A percentile compares a stretch with the other conserved stretches of the same genome.
Evolutionary conservation across 495 filamentous ascomycete genomes (phyloP).

Genomic region (Hyaloscypha bicolor): DNA sequence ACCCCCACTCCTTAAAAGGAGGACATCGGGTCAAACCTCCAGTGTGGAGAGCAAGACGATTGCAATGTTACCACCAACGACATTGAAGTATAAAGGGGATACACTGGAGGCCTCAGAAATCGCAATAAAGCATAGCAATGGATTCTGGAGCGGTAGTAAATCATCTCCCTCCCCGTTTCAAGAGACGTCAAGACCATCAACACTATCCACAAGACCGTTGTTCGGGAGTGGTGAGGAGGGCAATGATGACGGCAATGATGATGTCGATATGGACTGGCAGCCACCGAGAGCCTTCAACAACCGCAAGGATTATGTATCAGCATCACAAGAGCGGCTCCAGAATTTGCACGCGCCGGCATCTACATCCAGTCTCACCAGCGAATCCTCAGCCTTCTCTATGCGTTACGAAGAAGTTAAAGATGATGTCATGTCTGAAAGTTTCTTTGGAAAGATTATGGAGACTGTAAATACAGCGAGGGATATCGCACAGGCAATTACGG

Average conservation of each 20-base stretch:
- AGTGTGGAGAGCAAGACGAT: constrained; percentile 81
- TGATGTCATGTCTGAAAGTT: constrained; percentile 49
- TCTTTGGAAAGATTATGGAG: constrained; percentile 85
- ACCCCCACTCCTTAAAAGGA: constrained; percentile 28
- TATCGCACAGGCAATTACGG: constrained; percentile 94
- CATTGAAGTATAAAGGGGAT: constrained; percentile 83
- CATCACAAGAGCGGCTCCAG: constrained; percentile 36
- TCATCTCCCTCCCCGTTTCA: constrained; percentile 58
- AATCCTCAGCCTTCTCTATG: constrained; percentile 82
- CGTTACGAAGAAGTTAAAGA: constrained; percentile 77
- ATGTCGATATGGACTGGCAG: constrained; percentile 57
- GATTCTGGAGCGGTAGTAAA: constrained; percentile 43
- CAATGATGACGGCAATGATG: too few species aligned
- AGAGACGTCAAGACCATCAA: constrained; percentile 75
- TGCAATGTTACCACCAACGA: constrained; percentile 88
- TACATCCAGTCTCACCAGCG: constrained; percentile 36
- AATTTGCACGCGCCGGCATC: constrained; percentile 25
- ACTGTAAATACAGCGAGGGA: constrained; percentile 96
- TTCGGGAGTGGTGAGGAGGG: constrained; percentile 52
- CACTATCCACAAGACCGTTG: constrained; percentile 68
- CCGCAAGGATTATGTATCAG: constrained; percentile 38
- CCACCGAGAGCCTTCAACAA: constrained; percentile 35
- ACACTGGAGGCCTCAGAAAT: constrained; percentile 68
- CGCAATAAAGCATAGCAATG: constrained; percentile 55
- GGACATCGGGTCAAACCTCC: constrained; percentile 49